phyloP scores from a whole-genome alignment of 352 stramenopile genomes.

The Hyaloperonospora arabidopsidis region DNA sequence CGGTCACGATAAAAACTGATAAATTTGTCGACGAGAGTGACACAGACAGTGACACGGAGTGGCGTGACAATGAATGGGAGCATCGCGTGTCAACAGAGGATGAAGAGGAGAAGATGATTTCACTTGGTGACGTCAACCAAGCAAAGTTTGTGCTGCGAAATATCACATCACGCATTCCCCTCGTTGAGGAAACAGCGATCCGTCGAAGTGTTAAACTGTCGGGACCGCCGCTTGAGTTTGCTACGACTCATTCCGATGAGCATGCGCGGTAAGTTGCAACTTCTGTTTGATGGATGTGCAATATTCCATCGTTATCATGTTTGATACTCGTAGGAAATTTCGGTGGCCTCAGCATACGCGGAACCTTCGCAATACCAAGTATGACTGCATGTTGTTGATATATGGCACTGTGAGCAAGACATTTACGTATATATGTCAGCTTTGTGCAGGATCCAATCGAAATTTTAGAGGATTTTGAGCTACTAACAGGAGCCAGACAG shows the following conservation, averaged over 20 bases:
- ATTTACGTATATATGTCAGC: slow-evolving; percentile 20
- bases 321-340: slow-evolving; percentile 45
- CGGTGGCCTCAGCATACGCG: slow-evolving; percentile 60
- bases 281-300: background rate
- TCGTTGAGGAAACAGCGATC: slow-evolving; percentile 29
- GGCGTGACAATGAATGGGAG: slow-evolving; percentile 12
- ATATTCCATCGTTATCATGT: background rate
- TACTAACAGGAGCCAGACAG: slow-evolving; percentile 10
- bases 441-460: slow-evolving; percentile 42
- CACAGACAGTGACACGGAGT: slow-evolving; percentile 16
- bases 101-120: slow-evolving; percentile 10
- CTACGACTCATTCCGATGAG: slow-evolving; percentile 37
- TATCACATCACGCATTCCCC: slow-evolving; percentile 25
- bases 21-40: slow-evolving; percentile 10
- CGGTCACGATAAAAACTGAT: slow-evolving; percentile 3
- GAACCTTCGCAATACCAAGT: slow-evolving; percentile 56
- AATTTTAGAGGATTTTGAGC: slow-evolving; percentile 46
- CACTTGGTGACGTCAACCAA: slow-evolving; percentile 14
- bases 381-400: slow-evolving; percentile 18
- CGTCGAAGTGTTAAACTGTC: slow-evolving; percentile 22
- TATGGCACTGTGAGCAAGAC: background rate
- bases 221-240: slow-evolving; percentile 40
- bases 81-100: slow-evolving; percentile 4
- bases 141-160: slow-evolving; percentile 25
- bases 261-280: slow-evolving; percentile 27